Percentiles rank a stretch among this genome's conserved stretches.
Conservation (phyloP, 768 basidiomycete species). For the Serendipita sp. region DNA sequence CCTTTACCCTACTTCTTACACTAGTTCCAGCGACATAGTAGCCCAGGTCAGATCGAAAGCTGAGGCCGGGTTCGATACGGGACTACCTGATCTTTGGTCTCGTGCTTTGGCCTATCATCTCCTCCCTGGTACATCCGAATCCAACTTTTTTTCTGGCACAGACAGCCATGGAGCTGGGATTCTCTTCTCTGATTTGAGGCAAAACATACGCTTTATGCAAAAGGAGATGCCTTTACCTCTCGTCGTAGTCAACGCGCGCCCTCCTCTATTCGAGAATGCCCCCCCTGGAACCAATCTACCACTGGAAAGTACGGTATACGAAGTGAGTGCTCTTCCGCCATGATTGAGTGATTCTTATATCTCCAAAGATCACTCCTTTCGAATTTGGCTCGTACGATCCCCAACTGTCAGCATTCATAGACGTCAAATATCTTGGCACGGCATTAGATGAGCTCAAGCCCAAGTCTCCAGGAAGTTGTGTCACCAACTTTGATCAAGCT, state of each 20-base stretch:
- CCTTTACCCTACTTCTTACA: no score
- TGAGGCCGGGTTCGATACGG: slow-evolving; percentile 21
- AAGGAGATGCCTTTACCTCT: slow-evolving; percentile 50
- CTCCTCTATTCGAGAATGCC: slow-evolving; percentile 29
- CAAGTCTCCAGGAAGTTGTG: slow-evolving; percentile 41
- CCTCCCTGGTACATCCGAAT: slow-evolving; percentile 42
- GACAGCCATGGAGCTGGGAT: slow-evolving; percentile 19
- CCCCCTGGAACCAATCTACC: slow-evolving; percentile 18
- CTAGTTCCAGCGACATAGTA: slow-evolving; percentile 28
- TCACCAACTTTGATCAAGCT: slow-evolving; percentile 58
- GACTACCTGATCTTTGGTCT: slow-evolving; percentile 19
- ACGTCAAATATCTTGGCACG: slow-evolving; percentile 37
- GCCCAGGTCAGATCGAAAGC: slow-evolving; percentile 41
- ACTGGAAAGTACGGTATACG: slow-evolving; percentile 37
- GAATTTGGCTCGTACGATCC: slow-evolving; percentile 68
- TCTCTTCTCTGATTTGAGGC: slow-evolving; percentile 44
- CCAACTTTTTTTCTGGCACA: slow-evolving; percentile 44
- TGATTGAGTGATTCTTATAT: neutral
- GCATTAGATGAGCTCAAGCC: slow-evolving; percentile 41
- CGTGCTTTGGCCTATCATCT: slow-evolving; percentile 62
- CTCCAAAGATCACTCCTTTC: slow-evolving; percentile 36
- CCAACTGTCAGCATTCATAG: slow-evolving; percentile 36
- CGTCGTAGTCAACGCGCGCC: slow-evolving; percentile 40
- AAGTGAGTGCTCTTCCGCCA: slow-evolving; percentile 27
- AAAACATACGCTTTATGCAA: slow-evolving; percentile 35